These are phyloP conservation scores for Thermoascus crustaceus DNA, from an alignment of 2,329 filamentous ascomycete species.

Conservation along the genomic window DNA sequence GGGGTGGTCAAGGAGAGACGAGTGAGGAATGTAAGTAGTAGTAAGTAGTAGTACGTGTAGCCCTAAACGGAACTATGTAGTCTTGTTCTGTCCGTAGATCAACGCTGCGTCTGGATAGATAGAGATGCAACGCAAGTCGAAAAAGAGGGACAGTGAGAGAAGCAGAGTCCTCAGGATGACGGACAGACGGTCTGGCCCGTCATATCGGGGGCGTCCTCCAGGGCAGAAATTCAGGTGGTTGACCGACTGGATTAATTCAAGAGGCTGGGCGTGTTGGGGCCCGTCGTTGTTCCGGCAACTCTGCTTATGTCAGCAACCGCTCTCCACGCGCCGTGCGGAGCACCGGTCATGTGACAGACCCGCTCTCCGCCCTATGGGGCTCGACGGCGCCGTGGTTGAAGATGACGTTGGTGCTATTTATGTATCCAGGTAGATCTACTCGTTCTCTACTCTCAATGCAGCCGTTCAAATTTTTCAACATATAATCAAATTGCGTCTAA, in stretches of 20 bases:
- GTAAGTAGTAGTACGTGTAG: conserved; percentile 5
- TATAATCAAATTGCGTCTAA: too few relatives aligned
- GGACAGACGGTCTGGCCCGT: conserved; percentile 5
- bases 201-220: not conserved
- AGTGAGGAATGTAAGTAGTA: conserved; percentile 3
- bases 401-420: too few relatives aligned
- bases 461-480: too few relatives aligned
- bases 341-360: not conserved
- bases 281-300: conserved; percentile 21
- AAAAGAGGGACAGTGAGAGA: not conserved
- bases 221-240: conserved; percentile 27
- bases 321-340: too few relatives aligned
- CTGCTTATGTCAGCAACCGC: conserved; percentile 17
- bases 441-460: too few relatives aligned
- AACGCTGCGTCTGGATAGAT: not conserved
- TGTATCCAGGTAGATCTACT: too few relatives aligned
- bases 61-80: conserved; percentile 2
- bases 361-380: too few relatives aligned
- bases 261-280: conserved; percentile 27
- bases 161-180: conserved; percentile 7
- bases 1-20: not conserved
- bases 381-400: too few relatives aligned
- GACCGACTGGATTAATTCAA: conserved; percentile 17
- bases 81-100: not conserved
- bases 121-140: not conserved